Conservation (phyloP, 208 protist genomes). For the Tetramitus jugosus region DNA sequence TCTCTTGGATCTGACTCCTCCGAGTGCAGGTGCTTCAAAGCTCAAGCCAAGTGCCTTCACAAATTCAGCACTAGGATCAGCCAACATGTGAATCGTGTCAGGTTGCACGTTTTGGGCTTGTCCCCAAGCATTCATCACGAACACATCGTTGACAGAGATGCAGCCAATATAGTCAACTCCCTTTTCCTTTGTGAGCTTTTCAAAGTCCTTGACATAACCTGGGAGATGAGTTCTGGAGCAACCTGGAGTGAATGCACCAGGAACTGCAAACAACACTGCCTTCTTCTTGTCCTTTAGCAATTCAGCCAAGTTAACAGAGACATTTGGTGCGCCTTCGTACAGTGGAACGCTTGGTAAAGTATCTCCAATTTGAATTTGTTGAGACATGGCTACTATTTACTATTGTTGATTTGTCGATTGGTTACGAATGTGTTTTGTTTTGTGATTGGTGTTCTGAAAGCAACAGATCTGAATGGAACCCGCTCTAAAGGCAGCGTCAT, state of each 20-base stretch:
- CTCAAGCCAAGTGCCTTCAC: conserved; percentile 30
- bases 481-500: too few relatives aligned
- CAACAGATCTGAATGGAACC: too few relatives aligned
- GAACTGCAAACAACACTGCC: conserved; percentile 34
- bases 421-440: too few relatives aligned
- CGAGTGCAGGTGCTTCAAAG: conserved; percentile 15
- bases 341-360: not conserved
- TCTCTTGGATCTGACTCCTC: conserved; percentile 18
- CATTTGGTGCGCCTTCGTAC: conserved; percentile 6
- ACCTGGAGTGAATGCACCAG: conserved; percentile 40
- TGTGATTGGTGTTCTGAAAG: too few relatives aligned
- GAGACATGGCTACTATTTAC: too few relatives aligned
- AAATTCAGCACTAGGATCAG: conserved; percentile 25
- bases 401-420: too few relatives aligned
- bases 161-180: conserved; percentile 33
- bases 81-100: conserved; percentile 33
- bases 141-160: conserved; percentile 38
- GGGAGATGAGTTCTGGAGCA: conserved; percentile 35
- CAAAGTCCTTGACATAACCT: conserved; percentile 31
- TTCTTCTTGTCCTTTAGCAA: conserved; percentile 33
- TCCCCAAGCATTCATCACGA: conserved; percentile 34
- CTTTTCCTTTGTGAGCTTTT: conserved; percentile 34
- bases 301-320: conserved; percentile 20
- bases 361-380: conserved; percentile 28
- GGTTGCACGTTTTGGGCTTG: conserved; percentile 18